These are phyloP conservation scores for Ceriops zippeliana DNA, from an alignment of 345 rosid genomes.

Conservation along the genomic window DNA sequence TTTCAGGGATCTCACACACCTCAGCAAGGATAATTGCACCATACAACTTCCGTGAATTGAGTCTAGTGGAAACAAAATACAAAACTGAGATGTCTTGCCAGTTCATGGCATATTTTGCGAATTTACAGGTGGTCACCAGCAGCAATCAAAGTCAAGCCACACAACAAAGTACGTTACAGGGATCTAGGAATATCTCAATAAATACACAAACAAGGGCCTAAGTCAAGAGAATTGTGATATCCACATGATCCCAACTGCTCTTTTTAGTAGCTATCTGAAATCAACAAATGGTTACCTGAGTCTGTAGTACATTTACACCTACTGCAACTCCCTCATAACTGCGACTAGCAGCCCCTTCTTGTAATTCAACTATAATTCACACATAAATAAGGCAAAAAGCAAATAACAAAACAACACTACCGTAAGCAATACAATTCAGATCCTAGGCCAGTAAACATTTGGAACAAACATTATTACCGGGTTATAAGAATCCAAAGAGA, in stretches of 20 bases:
- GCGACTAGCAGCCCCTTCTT: background rate
- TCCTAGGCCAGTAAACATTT: too few relatives aligned
- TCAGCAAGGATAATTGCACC: background rate
- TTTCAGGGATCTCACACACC: background rate
- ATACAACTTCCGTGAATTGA: background rate
- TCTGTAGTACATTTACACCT: too few relatives aligned
- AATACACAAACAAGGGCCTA: background rate
- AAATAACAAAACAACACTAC: background rate
- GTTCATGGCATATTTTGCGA: background rate
- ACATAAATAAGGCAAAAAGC: background rate
- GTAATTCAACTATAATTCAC: background rate
- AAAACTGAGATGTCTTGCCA: background rate
- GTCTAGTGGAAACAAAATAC: background rate
- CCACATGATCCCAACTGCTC: too few relatives aligned
- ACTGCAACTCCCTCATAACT: too few relatives aligned
- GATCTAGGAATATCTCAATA: background rate
- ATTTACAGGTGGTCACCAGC: background rate
- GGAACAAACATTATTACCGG: too few relatives aligned
- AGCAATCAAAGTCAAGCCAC: background rate
- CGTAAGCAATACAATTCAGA: too few relatives aligned
- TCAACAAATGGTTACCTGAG: too few relatives aligned
- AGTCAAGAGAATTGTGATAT: background rate
- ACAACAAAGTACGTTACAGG: background rate
- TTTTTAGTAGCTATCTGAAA: too few relatives aligned
- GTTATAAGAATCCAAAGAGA: too few relatives aligned